These are phyloP conservation scores for Cucurbita pepo DNA, from an alignment of 306 rosid genomes.

Conservation along the genomic window DNA sequence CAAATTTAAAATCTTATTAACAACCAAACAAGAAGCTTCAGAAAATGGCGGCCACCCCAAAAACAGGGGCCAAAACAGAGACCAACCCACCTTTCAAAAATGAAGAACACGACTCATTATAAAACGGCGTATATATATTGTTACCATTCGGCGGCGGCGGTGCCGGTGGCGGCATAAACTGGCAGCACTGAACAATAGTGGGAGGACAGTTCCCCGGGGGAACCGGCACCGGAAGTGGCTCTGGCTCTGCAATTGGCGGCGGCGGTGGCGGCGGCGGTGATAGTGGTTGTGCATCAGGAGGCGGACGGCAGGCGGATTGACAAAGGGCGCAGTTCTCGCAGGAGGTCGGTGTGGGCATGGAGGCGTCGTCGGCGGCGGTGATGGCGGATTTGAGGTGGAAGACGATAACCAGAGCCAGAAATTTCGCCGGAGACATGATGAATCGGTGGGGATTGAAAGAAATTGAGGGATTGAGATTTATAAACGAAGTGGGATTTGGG, in stretches of 20 bases:
- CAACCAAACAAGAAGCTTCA: neutral
- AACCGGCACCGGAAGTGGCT: neutral
- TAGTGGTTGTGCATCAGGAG: neutral
- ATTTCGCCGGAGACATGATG: neutral
- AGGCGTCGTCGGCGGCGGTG: neutral
- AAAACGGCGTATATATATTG: neutral
- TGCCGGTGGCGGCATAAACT: neutral
- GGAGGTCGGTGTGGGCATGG: neutral
- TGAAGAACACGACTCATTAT: neutral
- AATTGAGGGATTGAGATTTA: neutral
- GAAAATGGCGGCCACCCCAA: neutral
- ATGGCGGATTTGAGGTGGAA: neutral
- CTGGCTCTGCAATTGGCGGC: neutral
- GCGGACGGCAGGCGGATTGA: neutral
- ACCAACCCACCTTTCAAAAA: neutral
- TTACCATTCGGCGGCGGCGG: neutral
- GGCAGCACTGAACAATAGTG: neutral
- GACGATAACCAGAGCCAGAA: neutral
- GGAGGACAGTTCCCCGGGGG: constrained; percentile 1
- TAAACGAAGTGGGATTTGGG: neutral
- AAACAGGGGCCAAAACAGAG: neutral
- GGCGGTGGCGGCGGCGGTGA: neutral
- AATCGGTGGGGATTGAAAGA: neutral
- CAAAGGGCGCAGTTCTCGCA: neutral
- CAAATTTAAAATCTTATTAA: neutral